These are phyloP conservation scores for Eimeria falciformis DNA, from an alignment of 169 alveolate genomes.

Conservation along the genomic window DNA sequence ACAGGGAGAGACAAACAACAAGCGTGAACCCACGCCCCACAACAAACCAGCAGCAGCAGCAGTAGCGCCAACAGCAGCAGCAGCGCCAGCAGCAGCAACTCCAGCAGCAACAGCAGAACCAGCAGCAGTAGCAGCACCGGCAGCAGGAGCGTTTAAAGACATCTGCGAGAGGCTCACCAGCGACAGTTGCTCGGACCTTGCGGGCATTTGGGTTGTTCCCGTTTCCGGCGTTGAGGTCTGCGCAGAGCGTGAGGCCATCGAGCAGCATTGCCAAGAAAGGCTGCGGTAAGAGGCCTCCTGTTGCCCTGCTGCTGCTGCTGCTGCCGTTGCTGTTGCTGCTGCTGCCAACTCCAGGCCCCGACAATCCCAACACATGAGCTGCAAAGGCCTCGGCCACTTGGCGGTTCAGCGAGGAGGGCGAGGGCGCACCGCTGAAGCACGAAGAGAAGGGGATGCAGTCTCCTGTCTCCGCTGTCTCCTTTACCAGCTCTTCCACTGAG, in stretches of 20 bases:
- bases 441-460: slow-evolving; percentile 13
- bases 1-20: no score
- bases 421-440: slow-evolving; percentile 29
- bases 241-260: slow-evolving; percentile 58
- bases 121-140: slow-evolving; percentile 39
- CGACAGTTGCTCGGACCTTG: neutral
- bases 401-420: neutral
- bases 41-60: neutral
- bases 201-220: neutral
- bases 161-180: neutral
- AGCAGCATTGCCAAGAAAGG: slow-evolving; percentile 60
- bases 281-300: slow-evolving; percentile 27
- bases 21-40: no score
- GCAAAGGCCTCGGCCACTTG: neutral
- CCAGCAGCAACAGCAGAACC: neutral
- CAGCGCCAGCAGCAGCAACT: neutral
- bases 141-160: neutral
- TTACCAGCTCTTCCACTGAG: neutral
- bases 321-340: slow-evolving; percentile 13
- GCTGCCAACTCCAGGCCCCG: neutral
- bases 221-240: neutral
- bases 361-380: slow-evolving; percentile 1
- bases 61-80: neutral
- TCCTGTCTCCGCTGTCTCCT: neutral
- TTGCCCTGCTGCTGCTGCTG: slow-evolving; percentile 27